Conservation (phyloP, 1,284 basidiomycete genomes). For the Apiotrichum akiyoshidainum region DNA sequence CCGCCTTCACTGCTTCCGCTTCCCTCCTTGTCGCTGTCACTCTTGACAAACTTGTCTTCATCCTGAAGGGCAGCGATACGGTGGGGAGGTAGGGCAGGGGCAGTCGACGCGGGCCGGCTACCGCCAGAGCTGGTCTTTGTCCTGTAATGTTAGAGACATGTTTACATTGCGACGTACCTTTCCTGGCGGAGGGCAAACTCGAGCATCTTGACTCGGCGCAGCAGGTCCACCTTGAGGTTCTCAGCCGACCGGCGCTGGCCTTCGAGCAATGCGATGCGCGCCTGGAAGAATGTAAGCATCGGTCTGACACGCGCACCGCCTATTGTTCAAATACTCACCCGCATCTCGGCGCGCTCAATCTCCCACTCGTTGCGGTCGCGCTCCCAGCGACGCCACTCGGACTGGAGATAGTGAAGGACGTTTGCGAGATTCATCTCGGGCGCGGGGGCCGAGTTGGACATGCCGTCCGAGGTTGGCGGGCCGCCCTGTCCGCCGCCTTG, state of each 20-base stretch:
- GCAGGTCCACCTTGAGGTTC: conserved; percentile 91
- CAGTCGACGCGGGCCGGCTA: conserved; percentile 12
- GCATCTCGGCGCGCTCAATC: conserved; percentile 98
- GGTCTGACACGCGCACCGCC: neutral
- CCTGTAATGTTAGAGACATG: conserved; percentile 51
- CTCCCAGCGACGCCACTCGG: conserved; percentile 94
- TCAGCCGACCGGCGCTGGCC: conserved; percentile 94
- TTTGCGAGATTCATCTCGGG: conserved; percentile 84
- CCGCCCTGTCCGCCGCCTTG: conserved; percentile 7
- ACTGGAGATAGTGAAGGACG: conserved; percentile 95
- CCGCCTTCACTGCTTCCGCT: conserved; percentile 44
- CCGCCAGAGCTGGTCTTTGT: conserved; percentile 58
- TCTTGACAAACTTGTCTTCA: conserved; percentile 33
- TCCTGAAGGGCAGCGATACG: conserved; percentile 47
- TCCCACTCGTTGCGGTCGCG: conserved; percentile 99
- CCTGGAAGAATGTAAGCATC: conserved; percentile 56
- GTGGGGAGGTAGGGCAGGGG: conserved; percentile 37
- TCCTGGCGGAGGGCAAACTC: conserved; percentile 93
- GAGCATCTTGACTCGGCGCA: conserved; percentile 97
- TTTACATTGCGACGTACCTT: conserved; percentile 59
- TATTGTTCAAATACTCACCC: conserved; percentile 60
- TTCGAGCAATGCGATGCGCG: conserved; percentile 94
- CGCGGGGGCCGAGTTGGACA: conserved; percentile 24
- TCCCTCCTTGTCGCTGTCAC: conserved; percentile 42
- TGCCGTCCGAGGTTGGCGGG: conserved; percentile 26